phyloP scores from a whole-genome alignment of 1,284 basidiomycete species.

The Vanrija pseudolonga region DNA sequence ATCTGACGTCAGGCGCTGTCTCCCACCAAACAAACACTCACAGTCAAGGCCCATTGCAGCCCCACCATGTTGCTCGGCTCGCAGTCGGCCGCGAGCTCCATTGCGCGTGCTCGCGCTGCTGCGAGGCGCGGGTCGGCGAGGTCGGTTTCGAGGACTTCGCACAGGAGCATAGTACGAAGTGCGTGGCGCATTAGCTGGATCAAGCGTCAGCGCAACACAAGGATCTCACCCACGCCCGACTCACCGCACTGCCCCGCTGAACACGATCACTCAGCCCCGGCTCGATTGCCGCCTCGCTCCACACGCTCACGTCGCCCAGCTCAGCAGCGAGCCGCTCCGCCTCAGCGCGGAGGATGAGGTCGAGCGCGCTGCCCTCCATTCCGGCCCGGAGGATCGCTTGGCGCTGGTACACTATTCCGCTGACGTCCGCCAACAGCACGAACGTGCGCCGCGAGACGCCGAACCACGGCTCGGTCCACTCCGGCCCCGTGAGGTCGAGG shows the following conservation, averaged over 20 bases:
- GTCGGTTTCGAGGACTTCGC: conserved; percentile 16
- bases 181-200: conserved; percentile 9
- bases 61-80: conserved; percentile 11
- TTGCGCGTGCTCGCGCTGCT: background rate
- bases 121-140: conserved; percentile 12
- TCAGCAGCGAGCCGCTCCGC: conserved; percentile 6
- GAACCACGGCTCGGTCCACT: conserved; percentile 24
- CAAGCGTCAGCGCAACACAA: too few species aligned
- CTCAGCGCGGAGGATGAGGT: conserved; percentile 4
- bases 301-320: conserved; percentile 9
- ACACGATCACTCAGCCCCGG: conserved; percentile 12
- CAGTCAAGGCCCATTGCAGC: conserved; percentile 15
- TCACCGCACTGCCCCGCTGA: conserved; percentile 17
- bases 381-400: conserved; percentile 5
- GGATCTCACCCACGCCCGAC: too few species aligned
- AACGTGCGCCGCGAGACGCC: conserved; percentile 17
- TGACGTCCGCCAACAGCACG: conserved; percentile 13
- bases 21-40: too few species aligned
- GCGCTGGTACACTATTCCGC: conserved; percentile 14
- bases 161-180: conserved; percentile 15
- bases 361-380: background rate
- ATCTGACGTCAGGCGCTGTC: background rate
- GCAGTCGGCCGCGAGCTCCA: conserved; percentile 19
- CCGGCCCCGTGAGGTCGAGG: conserved; percentile 1
- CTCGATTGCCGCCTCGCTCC: conserved; percentile 7